Base-by-base conservation (phyloP, 2,329 filamentous ascomycete genomes). In the Hypoxylon sp. region DNA sequence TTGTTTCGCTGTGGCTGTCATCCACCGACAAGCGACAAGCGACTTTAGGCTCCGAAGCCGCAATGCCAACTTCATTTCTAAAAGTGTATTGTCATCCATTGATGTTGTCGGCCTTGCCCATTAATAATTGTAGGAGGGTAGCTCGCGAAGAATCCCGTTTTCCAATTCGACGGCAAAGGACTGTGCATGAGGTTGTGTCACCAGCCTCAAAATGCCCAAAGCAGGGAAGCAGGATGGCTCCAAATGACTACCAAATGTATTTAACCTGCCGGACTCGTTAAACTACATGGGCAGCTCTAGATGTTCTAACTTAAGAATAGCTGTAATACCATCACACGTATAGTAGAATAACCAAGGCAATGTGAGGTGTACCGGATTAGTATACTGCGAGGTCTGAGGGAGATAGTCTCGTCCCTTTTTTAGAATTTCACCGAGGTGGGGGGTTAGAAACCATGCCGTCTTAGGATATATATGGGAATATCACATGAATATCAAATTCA, bases 161-260 rank as follows among this genome's bases (percentile, higher is more conserved):
- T 70, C 65, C 62, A 48, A 70, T 70, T 70, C 59, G 68, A 68
- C 61, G 65, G 67, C 60, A 60, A 68, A 68, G 65, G 41, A 60
- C 61, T 61, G 19, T 68, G 68, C 68, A 70, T 70, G 62, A 68
- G 55, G 68, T 68, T 55, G 68, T 70, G 68, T 62, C n/a, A 68
- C 68, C 68, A 68, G 65, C 68, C 65, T 68, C 65, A 68, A 50
- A 58, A 65, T 60, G 64, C 32, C 53, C 52, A 67, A 67, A 63
- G 41, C 28, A 30, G 28, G 28, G 28, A 30, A 59, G 38, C 46
- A 65, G 50, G 57, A 46, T 50, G 51, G 67, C 41, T 46, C 41
- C 41, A 38, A 56, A 63, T 58, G 36, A 52, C 48, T 52, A 46
- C 51, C 48, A 51, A 51, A 53, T 51, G 34, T 38, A 69, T 62